Evolutionary conservation across 2,329 filamentous ascomycete genomes (phyloP).

Genomic region (Xylaria polymorpha): DNA sequence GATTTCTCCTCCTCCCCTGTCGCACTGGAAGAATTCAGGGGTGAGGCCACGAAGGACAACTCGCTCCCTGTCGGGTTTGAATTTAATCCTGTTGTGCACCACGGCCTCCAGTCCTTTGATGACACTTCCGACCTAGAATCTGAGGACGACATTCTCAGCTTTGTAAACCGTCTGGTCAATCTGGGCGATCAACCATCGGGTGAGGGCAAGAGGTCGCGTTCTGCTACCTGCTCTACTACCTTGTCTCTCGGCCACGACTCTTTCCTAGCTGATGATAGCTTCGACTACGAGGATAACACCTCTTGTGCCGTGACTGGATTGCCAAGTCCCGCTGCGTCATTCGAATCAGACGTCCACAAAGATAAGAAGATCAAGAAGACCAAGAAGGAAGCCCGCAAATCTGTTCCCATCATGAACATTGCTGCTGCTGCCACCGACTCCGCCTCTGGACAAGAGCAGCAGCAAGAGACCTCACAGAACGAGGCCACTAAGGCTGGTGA

Average conservation of each 20-base stretch:
- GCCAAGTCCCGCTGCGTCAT: constrained; percentile 69
- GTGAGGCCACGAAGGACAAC: constrained; percentile 63
- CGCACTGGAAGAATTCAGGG: constrained; percentile 70
- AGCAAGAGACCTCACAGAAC: constrained; percentile 52
- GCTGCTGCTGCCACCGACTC: constrained; percentile 51
- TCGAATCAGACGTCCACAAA: constrained; percentile 61
- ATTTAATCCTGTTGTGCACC: constrained; percentile 61
- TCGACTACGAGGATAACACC: constrained; percentile 77
- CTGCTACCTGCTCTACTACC: constrained; percentile 74
- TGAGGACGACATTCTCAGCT: constrained; percentile 86
- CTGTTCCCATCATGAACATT: constrained; percentile 58
- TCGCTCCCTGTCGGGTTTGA: constrained; percentile 61
- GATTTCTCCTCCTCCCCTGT: constrained; percentile 75
- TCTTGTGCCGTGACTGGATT: constrained; percentile 70
- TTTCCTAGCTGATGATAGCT: constrained; percentile 78
- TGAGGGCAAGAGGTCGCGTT: constrained; percentile 76
- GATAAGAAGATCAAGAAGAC: constrained; percentile 69
- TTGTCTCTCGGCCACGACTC: constrained; percentile 79
- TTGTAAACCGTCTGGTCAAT: constrained; percentile 78
- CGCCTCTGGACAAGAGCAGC: constrained; percentile 49
- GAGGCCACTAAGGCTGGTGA: constrained; percentile 53
- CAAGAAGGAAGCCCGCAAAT: constrained; percentile 57
- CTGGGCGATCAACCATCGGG: constrained; percentile 66
- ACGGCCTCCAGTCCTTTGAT: constrained; percentile 79
- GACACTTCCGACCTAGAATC: constrained; percentile 90